These are phyloP conservation scores for Cordia subcordata DNA, from an alignment of 257 asterid genomes.

Conservation along the genomic window DNA sequence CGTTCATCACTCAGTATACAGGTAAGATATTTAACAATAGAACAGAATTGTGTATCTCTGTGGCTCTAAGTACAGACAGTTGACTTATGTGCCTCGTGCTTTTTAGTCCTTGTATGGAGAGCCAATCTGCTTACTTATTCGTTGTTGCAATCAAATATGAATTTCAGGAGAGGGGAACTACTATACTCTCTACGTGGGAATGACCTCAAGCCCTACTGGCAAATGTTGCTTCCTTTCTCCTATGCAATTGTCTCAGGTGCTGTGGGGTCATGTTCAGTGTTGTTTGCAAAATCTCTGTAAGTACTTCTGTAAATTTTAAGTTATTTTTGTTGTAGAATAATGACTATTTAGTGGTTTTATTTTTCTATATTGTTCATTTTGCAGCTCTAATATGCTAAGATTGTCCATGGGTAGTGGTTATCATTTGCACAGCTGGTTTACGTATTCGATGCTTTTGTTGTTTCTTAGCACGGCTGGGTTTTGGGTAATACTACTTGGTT, in stretches of 20 bases:
- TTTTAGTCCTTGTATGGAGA: neutral
- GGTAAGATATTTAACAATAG: constrained; percentile 29
- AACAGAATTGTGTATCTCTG: constrained; percentile 15
- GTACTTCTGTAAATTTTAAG: constrained; percentile 24
- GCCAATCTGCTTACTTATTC: neutral
- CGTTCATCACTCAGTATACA: constrained; percentile 60
- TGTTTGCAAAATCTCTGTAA: constrained; percentile 94
- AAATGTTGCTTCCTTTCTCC: constrained; percentile 86
- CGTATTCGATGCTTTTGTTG: constrained; percentile 75
- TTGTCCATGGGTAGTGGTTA: constrained; percentile 75
- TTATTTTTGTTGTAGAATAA: constrained; percentile 14
- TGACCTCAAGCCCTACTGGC: constrained; percentile 72
- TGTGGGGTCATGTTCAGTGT: constrained; percentile 88
- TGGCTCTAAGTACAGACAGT: neutral
- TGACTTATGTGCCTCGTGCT: neutral
- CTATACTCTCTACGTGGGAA: constrained; percentile 54
- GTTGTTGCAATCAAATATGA: constrained; percentile 21
- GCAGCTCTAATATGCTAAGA: constrained; percentile 86
- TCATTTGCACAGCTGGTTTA: constrained; percentile 94
- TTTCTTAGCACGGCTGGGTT: constrained; percentile 96
- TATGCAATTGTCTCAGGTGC: constrained; percentile 98
- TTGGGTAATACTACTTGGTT: constrained; percentile 52
- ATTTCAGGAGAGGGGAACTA: constrained; percentile 76
- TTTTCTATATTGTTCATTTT: constrained; percentile 20
- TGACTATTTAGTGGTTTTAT: constrained; percentile 16